Percentiles rank a stretch among this genome's conserved stretches.
Conservation (phyloP, 805 yeast genomes). For the Henningerozyma blattae region DNA sequence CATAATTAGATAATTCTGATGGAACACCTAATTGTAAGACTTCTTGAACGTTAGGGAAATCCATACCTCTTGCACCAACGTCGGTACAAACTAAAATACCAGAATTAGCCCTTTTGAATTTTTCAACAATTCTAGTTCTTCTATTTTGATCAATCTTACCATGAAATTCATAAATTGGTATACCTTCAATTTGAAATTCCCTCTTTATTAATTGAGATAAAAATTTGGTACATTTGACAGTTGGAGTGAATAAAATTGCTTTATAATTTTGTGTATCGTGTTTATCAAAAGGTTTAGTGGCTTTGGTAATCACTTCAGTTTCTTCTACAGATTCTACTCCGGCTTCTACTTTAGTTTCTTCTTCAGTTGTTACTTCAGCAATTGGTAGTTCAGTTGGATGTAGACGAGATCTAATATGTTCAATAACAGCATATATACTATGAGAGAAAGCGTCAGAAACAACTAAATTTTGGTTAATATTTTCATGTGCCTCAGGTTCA, state of each 20-base stretch:
- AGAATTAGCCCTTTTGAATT: conserved; percentile 34
- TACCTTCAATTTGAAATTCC: conserved; percentile 13
- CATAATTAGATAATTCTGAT: conserved; percentile 60
- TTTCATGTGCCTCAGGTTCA: conserved; percentile 70
- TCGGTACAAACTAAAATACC: conserved; percentile 76
- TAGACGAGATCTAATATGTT: conserved; percentile 33
- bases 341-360: no score
- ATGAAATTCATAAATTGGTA: conserved; percentile 39
- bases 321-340: neutral
- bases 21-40: conserved; percentile 81
- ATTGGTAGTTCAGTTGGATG: no score
- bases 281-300: no score
- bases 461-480: conserved; percentile 56
- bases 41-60: conserved; percentile 77
- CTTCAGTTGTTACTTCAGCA: no score
- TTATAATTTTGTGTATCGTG: no score
- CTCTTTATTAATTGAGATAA: conserved; percentile 32
- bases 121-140: conserved; percentile 48
- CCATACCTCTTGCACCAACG: conserved; percentile 96
- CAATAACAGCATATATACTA: conserved; percentile 44
- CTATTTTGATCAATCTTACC: conserved; percentile 62
- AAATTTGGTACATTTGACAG: conserved; percentile 56
- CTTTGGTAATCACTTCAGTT: no score
- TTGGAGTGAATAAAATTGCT: conserved; percentile 74
- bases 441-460: conserved; percentile 44